Percentiles rank a stretch among this genome's conserved stretches.
These are phyloP conservation scores for Cyanodermella asteris DNA, from an alignment of 2,329 filamentous ascomycete genomes.

Conservation along the genomic window DNA sequence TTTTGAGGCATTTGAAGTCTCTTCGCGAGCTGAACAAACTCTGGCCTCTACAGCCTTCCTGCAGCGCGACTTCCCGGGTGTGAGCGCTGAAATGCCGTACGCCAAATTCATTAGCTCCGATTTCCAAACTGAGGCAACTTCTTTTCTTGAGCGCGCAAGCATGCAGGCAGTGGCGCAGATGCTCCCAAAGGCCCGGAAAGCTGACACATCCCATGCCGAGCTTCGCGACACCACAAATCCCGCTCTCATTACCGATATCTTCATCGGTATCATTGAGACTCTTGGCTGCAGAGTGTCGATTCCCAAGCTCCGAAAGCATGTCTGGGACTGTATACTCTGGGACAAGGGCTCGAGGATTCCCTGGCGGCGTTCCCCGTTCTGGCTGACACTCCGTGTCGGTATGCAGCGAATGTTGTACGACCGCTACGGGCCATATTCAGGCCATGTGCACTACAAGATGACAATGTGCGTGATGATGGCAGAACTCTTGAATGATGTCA, in stretches of 20 bases:
- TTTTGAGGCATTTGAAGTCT: conserved; percentile 43
- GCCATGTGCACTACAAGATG: conserved; percentile 33
- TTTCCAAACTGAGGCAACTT: conserved; percentile 27
- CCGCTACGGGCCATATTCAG: conserved; percentile 18
- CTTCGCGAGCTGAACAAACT: conserved; percentile 29
- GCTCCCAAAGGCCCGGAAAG: conserved; percentile 30
- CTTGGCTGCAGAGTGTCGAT: no score
- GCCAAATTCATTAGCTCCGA: conserved; percentile 15
- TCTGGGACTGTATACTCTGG: conserved; percentile 41
- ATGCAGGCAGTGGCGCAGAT: conserved; percentile 31
- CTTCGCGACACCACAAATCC: conserved; percentile 35
- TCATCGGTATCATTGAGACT: conserved; percentile 39
- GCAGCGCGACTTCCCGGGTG: conserved; percentile 37
- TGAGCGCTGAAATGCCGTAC: conserved; percentile 25
- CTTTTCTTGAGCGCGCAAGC: conserved; percentile 35
- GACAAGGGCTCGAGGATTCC: conserved; percentile 23
- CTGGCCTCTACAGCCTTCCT: conserved; percentile 30
- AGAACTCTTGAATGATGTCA: conserved; percentile 18
- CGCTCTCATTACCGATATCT: conserved; percentile 33
- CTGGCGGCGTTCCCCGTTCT: conserved; percentile 41
- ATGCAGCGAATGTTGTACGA: conserved; percentile 29
- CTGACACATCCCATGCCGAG: conserved; percentile 26
- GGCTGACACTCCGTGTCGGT: conserved; percentile 38
- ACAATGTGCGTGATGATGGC: conserved; percentile 29
- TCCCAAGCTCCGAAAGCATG: conserved; percentile 24